Evolutionary conservation across 805 yeast species (phyloP), one percentile per base, ranked within the genome.

Genomic region (Wickerhamiella cacticola): DNA sequence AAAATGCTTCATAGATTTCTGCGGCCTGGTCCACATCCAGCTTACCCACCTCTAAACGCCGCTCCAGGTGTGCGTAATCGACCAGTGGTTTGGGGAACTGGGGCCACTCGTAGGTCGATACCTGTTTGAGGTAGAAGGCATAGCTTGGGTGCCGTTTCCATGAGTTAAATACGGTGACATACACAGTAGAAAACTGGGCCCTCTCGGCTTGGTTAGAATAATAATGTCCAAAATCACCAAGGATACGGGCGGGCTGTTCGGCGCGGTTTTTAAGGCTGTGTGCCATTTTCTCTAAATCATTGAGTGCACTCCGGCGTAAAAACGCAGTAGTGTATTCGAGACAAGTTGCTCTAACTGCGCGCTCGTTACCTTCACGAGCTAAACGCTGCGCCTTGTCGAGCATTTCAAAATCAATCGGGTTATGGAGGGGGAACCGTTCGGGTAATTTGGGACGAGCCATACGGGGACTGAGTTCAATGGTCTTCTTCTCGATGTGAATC

Each of bases 401-500:
- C 28, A 46, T 40, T 24, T 46, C 45, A 21, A 25, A 25, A 39
- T 40, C 45, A 21, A 34, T 24, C 12, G 41, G 49, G 36, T 41
- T 33, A 36, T 29, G 43, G 15, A 34, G 35, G n/a, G 49, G 49
- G 41, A 31, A 41, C 25, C 45, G 41, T 24, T 46, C 49, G n/a
- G 50, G 50, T 7, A 31, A 21, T 29, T 41, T 47, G 18, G 36
- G n/a, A 18, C 46, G 46, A 10, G 24, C 25, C 39, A 47, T 41
- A 16, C 33, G 35, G 39, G 50, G 52, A 8, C 64, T 59, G 15
- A 64, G 60, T 40, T 57, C 60, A 52, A 64, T 56, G 15, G 55
- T 52, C 7, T 69, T 68, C 9, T 67, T 50, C 52, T 76, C 79
- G 46, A 76, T 59, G 54, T 76, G 79, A 51, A 74, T 72, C 34